Conservation (phyloP, 306 rosid species). For the Psophocarpus tetragonolobus region DNA sequence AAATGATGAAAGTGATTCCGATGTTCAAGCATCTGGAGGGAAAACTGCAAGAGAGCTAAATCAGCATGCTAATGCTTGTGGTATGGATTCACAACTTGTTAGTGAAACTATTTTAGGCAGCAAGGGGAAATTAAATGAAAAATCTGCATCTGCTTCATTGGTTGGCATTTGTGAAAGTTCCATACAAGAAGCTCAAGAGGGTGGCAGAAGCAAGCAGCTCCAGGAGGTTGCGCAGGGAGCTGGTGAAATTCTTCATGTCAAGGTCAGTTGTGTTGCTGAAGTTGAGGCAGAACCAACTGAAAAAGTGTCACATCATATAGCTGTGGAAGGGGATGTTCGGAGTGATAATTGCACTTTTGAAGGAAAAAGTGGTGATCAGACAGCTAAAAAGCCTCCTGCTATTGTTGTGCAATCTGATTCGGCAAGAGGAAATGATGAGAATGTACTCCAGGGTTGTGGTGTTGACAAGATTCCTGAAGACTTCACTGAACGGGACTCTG, state of each 20-base stretch:
- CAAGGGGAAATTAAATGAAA: constrained; percentile 44
- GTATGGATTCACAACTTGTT: constrained; percentile 34
- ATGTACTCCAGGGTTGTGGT: constrained; percentile 22
- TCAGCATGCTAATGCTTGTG: constrained; percentile 30
- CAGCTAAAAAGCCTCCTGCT: constrained; percentile 40
- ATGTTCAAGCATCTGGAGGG: constrained; percentile 34
- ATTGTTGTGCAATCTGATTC: constrained; percentile 33
- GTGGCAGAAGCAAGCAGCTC: constrained; percentile 34
- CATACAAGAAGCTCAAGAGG: constrained; percentile 42
- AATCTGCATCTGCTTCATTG: constrained; percentile 23
- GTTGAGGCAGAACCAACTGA: constrained; percentile 39
- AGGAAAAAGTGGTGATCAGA: constrained; percentile 29
- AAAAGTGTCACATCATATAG: constrained; percentile 15
- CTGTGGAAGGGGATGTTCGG: constrained; percentile 39
- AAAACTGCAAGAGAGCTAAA: constrained; percentile 34
- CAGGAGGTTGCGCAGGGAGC: constrained; percentile 36
- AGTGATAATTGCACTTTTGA: constrained; percentile 24
- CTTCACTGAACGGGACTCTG: constrained; percentile 41
- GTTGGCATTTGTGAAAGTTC: constrained; percentile 28
- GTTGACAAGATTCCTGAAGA: constrained; percentile 43
- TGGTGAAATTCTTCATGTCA: constrained; percentile 37
- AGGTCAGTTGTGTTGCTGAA: constrained; percentile 37
- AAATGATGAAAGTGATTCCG: constrained; percentile 41
- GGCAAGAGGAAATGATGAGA: constrained; percentile 40
- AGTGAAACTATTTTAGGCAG: constrained; percentile 34